Conservation (phyloP, 75 land plant genomes). For the Sequoia sempervirens region DNA sequence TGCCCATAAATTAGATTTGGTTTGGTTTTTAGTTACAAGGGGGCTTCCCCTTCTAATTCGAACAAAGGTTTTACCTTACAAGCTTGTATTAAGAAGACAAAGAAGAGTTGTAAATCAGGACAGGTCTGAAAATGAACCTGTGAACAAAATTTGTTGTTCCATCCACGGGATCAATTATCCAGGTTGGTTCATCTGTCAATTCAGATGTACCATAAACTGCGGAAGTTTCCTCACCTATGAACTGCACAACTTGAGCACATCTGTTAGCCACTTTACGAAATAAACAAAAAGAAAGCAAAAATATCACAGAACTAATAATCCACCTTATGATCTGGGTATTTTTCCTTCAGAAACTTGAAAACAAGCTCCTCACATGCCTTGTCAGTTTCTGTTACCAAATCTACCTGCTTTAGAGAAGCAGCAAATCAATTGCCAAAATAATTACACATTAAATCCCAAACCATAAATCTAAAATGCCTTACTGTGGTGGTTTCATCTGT, state of each 20-base stretch:
- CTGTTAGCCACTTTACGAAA: background rate
- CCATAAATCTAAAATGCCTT: background rate
- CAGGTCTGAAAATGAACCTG: slow-evolving; percentile 6
- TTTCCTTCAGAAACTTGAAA: slow-evolving; percentile 20
- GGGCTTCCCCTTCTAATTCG: too few species aligned
- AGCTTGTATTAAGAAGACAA: background rate
- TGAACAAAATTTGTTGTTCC: slow-evolving; percentile 53
- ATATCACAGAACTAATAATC: background rate
- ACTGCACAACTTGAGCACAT: slow-evolving; percentile 13
- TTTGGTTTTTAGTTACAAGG: too few species aligned
- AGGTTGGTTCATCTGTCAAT: slow-evolving; percentile 36
- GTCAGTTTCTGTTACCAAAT: slow-evolving; percentile 48
- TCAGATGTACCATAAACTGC: slow-evolving; percentile 23
- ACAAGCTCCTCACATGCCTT: slow-evolving; percentile 38
- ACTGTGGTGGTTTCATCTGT: background rate
- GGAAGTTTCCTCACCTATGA: slow-evolving; percentile 45
- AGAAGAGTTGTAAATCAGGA: background rate
- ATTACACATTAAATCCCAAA: background rate
- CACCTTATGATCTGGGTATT: slow-evolving; percentile 40
- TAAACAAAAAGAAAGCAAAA: background rate
- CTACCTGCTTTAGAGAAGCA: slow-evolving; percentile 22
- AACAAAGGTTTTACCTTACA: too few species aligned
- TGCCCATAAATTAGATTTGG: too few species aligned
- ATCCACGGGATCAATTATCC: slow-evolving; percentile 45
- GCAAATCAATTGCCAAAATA: background rate